Evolutionary conservation across 2,329 filamentous ascomycete species (phyloP).

Genomic region (Trichoderma atrobrunneum): DNA sequence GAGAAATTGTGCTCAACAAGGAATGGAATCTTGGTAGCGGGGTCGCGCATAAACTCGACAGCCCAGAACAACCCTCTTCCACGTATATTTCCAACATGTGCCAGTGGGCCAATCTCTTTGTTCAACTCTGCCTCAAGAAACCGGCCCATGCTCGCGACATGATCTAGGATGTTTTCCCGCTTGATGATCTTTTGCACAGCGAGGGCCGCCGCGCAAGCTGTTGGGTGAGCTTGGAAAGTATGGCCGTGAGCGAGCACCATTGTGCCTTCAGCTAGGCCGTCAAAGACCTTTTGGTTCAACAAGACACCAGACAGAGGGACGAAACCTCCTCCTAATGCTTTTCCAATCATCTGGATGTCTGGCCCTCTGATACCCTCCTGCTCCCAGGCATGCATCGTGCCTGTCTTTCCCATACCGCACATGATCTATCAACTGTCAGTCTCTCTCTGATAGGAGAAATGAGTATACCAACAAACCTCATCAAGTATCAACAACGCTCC

Average conservation of each 20-base stretch:
- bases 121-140: neutral
- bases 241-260: neutral
- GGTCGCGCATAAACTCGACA: neutral
- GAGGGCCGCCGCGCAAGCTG: neutral
- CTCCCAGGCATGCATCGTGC: too few species aligned
- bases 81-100: neutral
- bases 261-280: too few species aligned
- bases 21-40: neutral
- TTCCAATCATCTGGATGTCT: too few species aligned
- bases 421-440: too few species aligned
- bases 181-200: neutral
- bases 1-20: neutral
- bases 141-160: neutral
- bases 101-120: neutral
- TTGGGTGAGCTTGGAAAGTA: neutral
- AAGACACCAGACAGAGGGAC: too few species aligned
- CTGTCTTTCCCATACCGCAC: too few species aligned
- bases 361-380: too few species aligned
- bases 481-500: too few species aligned
- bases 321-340: too few species aligned
- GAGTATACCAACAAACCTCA: too few species aligned
- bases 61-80: neutral
- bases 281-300: too few species aligned
- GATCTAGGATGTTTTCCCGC: neutral
- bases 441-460: too few species aligned